phyloP scores from a whole-genome alignment of 1,139 yeast genomes.

The Chernovozyma sophiae-reginae region DNA sequence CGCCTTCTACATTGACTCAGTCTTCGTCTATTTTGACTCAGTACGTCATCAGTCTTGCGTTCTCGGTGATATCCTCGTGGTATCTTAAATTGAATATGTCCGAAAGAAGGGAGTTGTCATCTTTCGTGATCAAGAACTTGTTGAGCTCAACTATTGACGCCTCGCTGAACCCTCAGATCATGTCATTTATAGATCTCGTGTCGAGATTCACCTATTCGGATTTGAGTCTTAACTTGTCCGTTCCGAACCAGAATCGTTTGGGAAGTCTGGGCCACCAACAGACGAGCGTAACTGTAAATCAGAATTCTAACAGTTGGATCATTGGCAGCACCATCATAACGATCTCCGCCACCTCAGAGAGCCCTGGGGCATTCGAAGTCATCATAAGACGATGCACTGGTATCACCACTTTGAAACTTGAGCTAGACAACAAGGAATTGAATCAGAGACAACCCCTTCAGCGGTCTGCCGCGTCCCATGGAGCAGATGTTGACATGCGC shows the following conservation, averaged over 20 bases:
- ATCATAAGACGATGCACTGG: constrained; percentile 68
- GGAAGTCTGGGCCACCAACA: too few relatives aligned
- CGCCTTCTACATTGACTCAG: constrained; percentile 49
- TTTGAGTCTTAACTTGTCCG: constrained; percentile 47
- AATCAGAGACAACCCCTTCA: background rate
- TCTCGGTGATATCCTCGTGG: constrained; percentile 69
- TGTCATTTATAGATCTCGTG: constrained; percentile 67
- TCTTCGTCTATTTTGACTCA: constrained; percentile 50
- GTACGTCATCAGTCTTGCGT: constrained; percentile 61
- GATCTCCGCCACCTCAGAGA: constrained; percentile 45
- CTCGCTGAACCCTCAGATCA: constrained; percentile 43
- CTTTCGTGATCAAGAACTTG: constrained; percentile 61
- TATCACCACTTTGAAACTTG: constrained; percentile 2
- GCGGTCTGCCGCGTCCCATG: too few relatives aligned
- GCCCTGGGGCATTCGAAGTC: constrained; percentile 51
- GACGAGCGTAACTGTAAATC: too few relatives aligned
- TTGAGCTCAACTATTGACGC: constrained; percentile 31
- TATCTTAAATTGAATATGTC: constrained; percentile 58
- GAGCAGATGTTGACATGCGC: too few relatives aligned
- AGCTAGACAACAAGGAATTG: background rate
- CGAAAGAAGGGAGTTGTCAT: constrained; percentile 57
- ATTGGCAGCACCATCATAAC: constrained; percentile 57
- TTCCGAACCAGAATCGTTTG: constrained; percentile 22
- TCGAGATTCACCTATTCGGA: constrained; percentile 66
- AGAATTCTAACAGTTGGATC: constrained; percentile 51